A percentile compares a stretch with the other conserved stretches of the same genome.
Conservation (phyloP, 2,329 filamentous ascomycete genomes). For the Emmonsiellopsis sp. region DNA sequence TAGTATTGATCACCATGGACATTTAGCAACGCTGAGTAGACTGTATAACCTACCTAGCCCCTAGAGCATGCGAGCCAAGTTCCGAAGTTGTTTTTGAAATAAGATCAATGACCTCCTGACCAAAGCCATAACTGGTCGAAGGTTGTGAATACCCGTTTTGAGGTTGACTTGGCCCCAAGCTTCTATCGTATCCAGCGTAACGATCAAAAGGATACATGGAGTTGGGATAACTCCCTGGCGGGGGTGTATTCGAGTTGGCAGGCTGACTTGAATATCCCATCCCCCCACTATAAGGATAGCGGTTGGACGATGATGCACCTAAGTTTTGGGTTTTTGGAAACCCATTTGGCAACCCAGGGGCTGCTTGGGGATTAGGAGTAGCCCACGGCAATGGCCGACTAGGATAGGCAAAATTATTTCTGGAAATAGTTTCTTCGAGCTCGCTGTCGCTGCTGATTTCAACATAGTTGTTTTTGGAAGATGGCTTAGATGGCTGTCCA, state of each 20-base stretch:
- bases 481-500: neutral
- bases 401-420: neutral
- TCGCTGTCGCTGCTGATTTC: constrained; percentile 10
- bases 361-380: neutral
- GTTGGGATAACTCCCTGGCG: neutral
- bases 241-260: neutral
- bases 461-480: constrained; percentile 1
- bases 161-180: neutral
- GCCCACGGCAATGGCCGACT: neutral
- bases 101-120: neutral
- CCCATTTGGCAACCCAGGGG: neutral
- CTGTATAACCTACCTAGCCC: neutral
- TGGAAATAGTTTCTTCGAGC: constrained; percentile 1
- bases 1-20: neutral
- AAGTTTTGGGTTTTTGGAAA: neutral
- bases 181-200: neutral
- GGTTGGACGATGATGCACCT: neutral
- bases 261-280: neutral
- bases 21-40: neutral
- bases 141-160: neutral
- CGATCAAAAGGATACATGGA: neutral
- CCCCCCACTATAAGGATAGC: neutral
- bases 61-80: neutral
- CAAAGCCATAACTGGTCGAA: neutral
- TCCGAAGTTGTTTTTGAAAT: neutral